These are phyloP conservation scores for Daldinia decipiens DNA, from an alignment of 495 filamentous ascomycete species.

Conservation along the genomic window DNA sequence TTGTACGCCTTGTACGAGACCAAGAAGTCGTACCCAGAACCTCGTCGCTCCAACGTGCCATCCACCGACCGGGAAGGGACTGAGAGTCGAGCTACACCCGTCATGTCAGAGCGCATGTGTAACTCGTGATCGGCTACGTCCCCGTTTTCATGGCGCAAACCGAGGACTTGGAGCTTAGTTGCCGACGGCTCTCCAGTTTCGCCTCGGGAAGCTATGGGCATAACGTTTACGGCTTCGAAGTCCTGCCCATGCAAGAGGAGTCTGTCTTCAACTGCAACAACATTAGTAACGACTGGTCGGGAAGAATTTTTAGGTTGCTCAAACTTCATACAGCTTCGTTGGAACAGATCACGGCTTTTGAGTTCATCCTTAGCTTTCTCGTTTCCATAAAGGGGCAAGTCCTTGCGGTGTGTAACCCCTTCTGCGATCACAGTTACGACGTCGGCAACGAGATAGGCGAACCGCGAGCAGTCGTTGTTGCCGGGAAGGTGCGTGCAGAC, in stretches of 20 bases:
- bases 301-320: too few relatives aligned
- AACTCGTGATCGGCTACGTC: neutral
- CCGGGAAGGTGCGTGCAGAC: slow-evolving; percentile 1
- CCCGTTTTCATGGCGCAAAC: neutral
- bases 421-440: neutral
- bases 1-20: neutral
- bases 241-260: neutral
- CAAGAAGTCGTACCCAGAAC: neutral
- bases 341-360: neutral
- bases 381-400: too few relatives aligned
- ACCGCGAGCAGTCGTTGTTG: neutral
- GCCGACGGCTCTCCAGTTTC: neutral
- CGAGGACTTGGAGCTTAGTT: neutral
- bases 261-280: neutral
- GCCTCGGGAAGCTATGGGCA: neutral
- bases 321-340: neutral
- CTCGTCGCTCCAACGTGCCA: neutral
- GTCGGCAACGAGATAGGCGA: neutral
- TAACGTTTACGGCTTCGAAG: neutral
- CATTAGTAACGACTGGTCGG: neutral
- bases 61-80: neutral
- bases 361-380: too few relatives aligned
- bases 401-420: neutral
- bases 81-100: neutral
- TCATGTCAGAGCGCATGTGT: neutral